Percentiles rank a stretch among this genome's conserved stretches.
phyloP scores from a whole-genome alignment of 768 basidiomycete species.

The Lyophyllum semitale region DNA sequence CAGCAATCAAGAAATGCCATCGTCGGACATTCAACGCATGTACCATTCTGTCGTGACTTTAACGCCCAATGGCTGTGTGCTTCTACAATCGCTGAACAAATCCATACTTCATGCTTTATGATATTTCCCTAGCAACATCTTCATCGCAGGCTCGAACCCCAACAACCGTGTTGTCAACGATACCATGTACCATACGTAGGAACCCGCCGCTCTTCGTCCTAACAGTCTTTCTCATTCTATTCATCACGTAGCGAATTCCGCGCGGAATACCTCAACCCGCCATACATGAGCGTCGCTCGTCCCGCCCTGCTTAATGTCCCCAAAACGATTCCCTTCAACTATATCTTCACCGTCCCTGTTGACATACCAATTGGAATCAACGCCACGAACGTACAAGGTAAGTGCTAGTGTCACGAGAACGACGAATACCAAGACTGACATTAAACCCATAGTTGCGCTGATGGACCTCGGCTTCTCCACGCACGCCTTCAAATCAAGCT shows the following conservation, averaged over 20 bases:
- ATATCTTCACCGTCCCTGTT: constrained; percentile 32
- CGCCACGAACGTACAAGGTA: constrained; percentile 27
- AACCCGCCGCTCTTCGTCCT: constrained; percentile 6
- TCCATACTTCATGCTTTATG: not conserved
- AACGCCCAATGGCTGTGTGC: constrained; percentile 51
- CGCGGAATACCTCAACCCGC: constrained; percentile 41
- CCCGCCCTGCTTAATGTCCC: constrained; percentile 36
- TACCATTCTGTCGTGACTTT: constrained; percentile 64
- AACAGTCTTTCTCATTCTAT: constrained; percentile 10
- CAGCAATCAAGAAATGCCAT: constrained; percentile 45
- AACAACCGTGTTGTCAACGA: constrained; percentile 22
- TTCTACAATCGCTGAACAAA: constrained; percentile 23
- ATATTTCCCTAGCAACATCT: constrained; percentile 11
- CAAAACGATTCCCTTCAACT: constrained; percentile 34
- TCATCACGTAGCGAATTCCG: constrained; percentile 38
- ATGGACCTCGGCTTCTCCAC: constrained; percentile 46
- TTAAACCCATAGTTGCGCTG: constrained; percentile 30
- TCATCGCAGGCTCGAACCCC: constrained; percentile 46
- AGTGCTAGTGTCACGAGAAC: not conserved
- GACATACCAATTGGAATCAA: constrained; percentile 29
- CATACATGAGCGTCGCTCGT: constrained; percentile 37
- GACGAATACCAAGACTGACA: not conserved
- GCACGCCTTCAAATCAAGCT: constrained; percentile 33
- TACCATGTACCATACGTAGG: not conserved
- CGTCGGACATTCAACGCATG: constrained; percentile 47